phyloP scores from a whole-genome alignment of 345 rosid species.

The Dimocarpus longan region DNA sequence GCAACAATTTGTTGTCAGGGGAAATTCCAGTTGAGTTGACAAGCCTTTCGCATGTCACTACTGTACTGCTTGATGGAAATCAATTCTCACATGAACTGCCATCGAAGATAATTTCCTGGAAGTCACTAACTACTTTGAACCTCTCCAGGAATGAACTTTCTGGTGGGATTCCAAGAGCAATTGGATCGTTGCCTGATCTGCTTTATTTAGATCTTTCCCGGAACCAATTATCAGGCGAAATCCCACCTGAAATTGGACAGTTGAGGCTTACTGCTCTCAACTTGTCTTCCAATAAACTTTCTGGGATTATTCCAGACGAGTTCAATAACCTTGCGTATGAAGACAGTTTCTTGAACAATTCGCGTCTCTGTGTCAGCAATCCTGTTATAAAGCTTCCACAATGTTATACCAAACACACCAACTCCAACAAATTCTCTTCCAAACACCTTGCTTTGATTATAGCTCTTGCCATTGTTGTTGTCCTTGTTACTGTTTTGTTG shows the following conservation, averaged over 20 bases:
- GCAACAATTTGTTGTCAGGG: slow-evolving; percentile 73
- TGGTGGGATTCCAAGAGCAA: slow-evolving; percentile 61
- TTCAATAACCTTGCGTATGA: slow-evolving; percentile 66
- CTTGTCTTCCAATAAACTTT: slow-evolving; percentile 70
- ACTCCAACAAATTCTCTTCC: slow-evolving; percentile 44
- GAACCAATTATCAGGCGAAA: slow-evolving; percentile 68
- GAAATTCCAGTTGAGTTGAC: slow-evolving; percentile 62
- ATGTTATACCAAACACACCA: slow-evolving; percentile 35
- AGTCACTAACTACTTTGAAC: slow-evolving; percentile 43
- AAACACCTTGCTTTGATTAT: slow-evolving; percentile 51
- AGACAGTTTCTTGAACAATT: slow-evolving; percentile 68
- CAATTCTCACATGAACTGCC: slow-evolving; percentile 72
- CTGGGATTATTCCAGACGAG: slow-evolving; percentile 59
- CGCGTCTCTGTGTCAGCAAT: slow-evolving; percentile 56
- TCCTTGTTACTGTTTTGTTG: slow-evolving; percentile 31
- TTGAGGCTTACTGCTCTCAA: slow-evolving; percentile 49
- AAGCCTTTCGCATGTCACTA: slow-evolving; percentile 42
- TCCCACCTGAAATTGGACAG: slow-evolving; percentile 60
- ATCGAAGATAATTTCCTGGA: slow-evolving; percentile 65
- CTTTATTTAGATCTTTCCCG: slow-evolving; percentile 62
- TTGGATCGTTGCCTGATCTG: slow-evolving; percentile 62
- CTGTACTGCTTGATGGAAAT: slow-evolving; percentile 59
- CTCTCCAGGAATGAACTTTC: slow-evolving; percentile 68
- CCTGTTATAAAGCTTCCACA: slow-evolving; percentile 57
- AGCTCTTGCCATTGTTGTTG: slow-evolving; percentile 37